phyloP scores from a whole-genome alignment of 305 asterid species.

The Fraxinus baroniana region DNA sequence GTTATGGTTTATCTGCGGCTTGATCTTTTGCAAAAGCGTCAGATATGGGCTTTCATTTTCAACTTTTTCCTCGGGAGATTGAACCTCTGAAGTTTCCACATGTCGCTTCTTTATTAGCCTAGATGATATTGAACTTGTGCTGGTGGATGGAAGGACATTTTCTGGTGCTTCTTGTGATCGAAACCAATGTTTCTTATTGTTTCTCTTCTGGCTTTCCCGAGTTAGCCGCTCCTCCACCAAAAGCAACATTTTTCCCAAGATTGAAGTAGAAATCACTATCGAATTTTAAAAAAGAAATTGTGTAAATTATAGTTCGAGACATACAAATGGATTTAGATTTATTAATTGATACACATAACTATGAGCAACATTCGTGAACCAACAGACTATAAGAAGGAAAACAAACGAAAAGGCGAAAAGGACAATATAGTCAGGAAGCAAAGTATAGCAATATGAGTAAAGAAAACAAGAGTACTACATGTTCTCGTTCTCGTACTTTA shows the following conservation, averaged over 20 bases:
- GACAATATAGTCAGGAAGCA: not conserved
- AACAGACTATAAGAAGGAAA: not conserved
- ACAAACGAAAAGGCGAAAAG: not conserved
- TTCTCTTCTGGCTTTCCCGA: slow-evolving; percentile 38
- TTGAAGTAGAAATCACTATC: slow-evolving; percentile 68
- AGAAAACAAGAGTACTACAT: no score
- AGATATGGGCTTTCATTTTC: slow-evolving; percentile 33
- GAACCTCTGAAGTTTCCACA: slow-evolving; percentile 27
- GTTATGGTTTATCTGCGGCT: slow-evolving; percentile 22
- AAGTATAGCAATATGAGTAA: not conserved
- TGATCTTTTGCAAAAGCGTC: slow-evolving; percentile 33
- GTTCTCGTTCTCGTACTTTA: not conserved
- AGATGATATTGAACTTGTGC: slow-evolving; percentile 33
- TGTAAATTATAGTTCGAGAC: not conserved
- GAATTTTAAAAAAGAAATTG: slow-evolving; percentile 8
- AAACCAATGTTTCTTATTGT: slow-evolving; percentile 27
- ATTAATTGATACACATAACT: not conserved
- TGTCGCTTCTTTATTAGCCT: slow-evolving; percentile 28
- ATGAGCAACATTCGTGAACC: not conserved
- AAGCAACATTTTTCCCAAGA: slow-evolving; percentile 70
- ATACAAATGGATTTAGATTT: not conserved
- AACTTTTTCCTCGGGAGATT: slow-evolving; percentile 39
- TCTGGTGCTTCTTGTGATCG: slow-evolving; percentile 41
- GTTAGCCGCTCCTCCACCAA: slow-evolving; percentile 61
- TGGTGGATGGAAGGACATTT: slow-evolving; percentile 34